Evolutionary conservation across 2,329 filamentous ascomycete genomes (phyloP), one percentile per base, ranked within the genome.

Genomic region (Pochonia chlamydosporia): DNA sequence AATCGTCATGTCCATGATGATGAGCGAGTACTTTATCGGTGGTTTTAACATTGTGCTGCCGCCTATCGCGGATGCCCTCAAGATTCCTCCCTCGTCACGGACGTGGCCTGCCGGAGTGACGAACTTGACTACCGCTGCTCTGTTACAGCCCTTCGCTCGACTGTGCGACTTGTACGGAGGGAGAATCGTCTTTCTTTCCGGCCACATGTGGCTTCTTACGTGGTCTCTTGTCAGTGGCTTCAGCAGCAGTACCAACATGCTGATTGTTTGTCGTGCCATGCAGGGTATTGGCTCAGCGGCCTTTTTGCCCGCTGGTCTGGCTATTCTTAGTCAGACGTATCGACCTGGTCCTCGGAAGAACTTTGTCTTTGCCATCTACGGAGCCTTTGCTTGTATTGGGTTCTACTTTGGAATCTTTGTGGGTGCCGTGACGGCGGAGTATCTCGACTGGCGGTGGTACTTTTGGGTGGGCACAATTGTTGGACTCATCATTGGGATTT

Each of bases 41-140:
- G 89, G 89, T 26, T 93, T 91, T 62, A 78, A 77, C 49, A 84
- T 87, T 53, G 78, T 92, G 23, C 65, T 91, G 0, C 87, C 88
- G 1, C 79, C 79, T 0, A 63, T 93, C 3, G 71, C 80, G 10
- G 59, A 64, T 10, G 74, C 79, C 1, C 73, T 93, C 4, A 47
- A 79, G 33, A 89, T 93, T 35, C 79, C 86, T 0, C 73, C 64
- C 59, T 74, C 59, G 36, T 81, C 59, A 55, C 76, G 60, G 64
- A 88, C 70, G 64, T 89, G 80, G 87, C 86, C 67, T 55, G 81
- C 68, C 62, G 82, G 69, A 56, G 74, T 82, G 39, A 78, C 82
- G 36, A 84, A 85, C 10, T 58, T 84, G 52, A 70, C 75, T 0
- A 70, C 77, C 0, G 76, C 75, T 6, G 67, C 72, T 1, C 69